Conservation (phyloP, 441 rosid species). For the Breynia disticha region DNA sequence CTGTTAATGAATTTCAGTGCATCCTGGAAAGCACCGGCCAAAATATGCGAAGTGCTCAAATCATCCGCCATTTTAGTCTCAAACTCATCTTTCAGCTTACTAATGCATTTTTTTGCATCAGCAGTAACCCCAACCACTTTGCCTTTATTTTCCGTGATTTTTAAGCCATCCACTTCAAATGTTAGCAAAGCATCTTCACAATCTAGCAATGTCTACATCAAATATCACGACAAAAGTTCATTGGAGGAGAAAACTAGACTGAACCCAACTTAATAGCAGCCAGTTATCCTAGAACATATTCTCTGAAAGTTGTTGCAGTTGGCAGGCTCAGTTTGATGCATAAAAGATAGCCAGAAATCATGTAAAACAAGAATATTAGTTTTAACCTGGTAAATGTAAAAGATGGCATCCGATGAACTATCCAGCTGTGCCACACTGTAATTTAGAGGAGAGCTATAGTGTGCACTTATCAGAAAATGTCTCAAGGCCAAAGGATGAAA, state of each 20-base stretch:
- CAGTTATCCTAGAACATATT: not conserved
- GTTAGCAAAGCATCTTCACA: constrained; percentile 49
- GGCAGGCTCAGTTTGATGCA: no score
- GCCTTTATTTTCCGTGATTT: constrained; percentile 23
- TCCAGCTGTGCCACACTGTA: constrained; percentile 62
- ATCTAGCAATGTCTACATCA: constrained; percentile 66
- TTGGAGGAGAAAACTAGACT: not conserved
- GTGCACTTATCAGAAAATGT: constrained; percentile 73
- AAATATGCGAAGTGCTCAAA: constrained; percentile 59
- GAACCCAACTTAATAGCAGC: not conserved
- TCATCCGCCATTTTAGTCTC: constrained; percentile 70
- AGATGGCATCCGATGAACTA: constrained; percentile 57
- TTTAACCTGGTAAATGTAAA: constrained; percentile 74
- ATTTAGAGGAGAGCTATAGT: constrained; percentile 81
- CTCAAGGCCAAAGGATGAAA: constrained; percentile 86
- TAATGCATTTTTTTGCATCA: constrained; percentile 47
- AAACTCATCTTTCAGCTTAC: constrained; percentile 45
- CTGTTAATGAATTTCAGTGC: constrained; percentile 64
- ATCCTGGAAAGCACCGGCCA: constrained; percentile 73
- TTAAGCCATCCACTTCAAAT: constrained; percentile 32
- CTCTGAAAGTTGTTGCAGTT: not conserved
- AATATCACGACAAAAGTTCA: not conserved
- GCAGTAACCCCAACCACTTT: constrained; percentile 27
- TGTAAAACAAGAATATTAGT: not conserved
- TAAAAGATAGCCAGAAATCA: no score